These are phyloP conservation scores for Fusarium equiseti DNA, from an alignment of 2,329 filamentous ascomycete species.

Conservation along the genomic window DNA sequence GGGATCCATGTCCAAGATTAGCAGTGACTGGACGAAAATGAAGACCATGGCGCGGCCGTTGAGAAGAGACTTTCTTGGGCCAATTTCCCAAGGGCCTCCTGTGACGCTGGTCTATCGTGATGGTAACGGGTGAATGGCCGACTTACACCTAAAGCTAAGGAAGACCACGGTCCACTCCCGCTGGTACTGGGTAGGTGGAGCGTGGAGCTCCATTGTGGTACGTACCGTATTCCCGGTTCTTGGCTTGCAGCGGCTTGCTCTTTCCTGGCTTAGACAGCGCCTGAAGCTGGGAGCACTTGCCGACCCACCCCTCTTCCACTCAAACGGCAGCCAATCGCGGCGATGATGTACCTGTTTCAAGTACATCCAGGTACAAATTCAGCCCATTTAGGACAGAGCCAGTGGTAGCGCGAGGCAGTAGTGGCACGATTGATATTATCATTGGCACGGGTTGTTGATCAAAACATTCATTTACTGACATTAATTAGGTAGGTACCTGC, in stretches of 20 bases:
- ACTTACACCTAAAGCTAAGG: slow-evolving; percentile 38
- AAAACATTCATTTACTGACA: neutral
- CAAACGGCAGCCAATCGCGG: slow-evolving; percentile 26
- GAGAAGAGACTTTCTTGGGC: slow-evolving; percentile 35
- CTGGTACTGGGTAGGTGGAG: neutral
- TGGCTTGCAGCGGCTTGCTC: slow-evolving; percentile 25
- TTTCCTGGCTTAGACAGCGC: slow-evolving; percentile 30
- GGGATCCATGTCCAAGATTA: slow-evolving; percentile 18
- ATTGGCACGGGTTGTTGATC: neutral
- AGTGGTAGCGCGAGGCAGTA: slow-evolving; percentile 1
- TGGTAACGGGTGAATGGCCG: slow-evolving; percentile 27
- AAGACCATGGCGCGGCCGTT: slow-evolving; percentile 41
- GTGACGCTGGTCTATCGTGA: slow-evolving; percentile 46
- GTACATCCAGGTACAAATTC: slow-evolving; percentile 33
- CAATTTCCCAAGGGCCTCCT: slow-evolving; percentile 46
- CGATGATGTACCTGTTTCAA: slow-evolving; percentile 37
- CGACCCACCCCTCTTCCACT: slow-evolving; percentile 12
- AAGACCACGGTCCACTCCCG: slow-evolving; percentile 29
- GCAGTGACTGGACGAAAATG: slow-evolving; percentile 41
- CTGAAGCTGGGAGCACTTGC: slow-evolving; percentile 16
- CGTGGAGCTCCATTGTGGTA: slow-evolving; percentile 22
- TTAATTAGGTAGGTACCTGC: neutral
- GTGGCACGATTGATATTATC: neutral
- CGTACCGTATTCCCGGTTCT: slow-evolving; percentile 27
- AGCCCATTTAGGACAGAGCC: slow-evolving; percentile 20